Conservation (phyloP, 2,329 filamentous ascomycete genomes). For the Penicillium verrucosum region DNA sequence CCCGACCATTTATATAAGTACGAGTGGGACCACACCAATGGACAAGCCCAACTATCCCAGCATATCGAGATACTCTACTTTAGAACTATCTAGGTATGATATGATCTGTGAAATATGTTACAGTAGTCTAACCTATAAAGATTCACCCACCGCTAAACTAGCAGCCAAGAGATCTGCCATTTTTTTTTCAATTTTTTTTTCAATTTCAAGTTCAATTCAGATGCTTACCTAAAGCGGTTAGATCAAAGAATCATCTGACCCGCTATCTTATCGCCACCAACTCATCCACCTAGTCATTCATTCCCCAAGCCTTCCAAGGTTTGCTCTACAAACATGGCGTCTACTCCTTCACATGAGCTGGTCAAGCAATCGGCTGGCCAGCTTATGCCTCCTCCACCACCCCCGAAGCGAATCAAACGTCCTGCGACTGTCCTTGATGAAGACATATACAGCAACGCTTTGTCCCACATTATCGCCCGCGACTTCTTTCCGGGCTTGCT, state of each 20-base stretch:
- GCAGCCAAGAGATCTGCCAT: no score
- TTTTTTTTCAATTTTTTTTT: no score
- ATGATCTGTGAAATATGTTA: no score
- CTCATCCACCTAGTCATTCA: neutral
- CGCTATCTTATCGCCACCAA: conserved; percentile 17
- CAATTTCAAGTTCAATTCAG: no score
- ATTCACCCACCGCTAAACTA: no score
- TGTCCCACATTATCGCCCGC: conserved; percentile 91
- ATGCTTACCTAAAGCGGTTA: conserved; percentile 5
- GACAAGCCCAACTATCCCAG: no score
- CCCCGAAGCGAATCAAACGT: conserved; percentile 84
- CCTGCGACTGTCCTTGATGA: conserved; percentile 86
- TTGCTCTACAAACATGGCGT: conserved; percentile 24
- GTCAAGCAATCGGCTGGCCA: conserved; percentile 46
- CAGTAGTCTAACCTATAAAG: no score
- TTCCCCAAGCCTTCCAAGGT: neutral
- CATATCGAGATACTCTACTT: no score
- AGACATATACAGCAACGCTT: conserved; percentile 83
- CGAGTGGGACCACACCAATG: no score
- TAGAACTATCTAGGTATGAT: no score
- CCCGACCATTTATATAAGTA: no score
- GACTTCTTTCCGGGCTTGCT: conserved; percentile 94
- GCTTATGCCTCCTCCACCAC: conserved; percentile 84
- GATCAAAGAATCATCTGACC: conserved; percentile 11
- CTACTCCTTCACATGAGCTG: conserved; percentile 30